phyloP scores from a whole-genome alignment of 768 basidiomycete genomes.

The Hydnomerulius pinastri region DNA sequence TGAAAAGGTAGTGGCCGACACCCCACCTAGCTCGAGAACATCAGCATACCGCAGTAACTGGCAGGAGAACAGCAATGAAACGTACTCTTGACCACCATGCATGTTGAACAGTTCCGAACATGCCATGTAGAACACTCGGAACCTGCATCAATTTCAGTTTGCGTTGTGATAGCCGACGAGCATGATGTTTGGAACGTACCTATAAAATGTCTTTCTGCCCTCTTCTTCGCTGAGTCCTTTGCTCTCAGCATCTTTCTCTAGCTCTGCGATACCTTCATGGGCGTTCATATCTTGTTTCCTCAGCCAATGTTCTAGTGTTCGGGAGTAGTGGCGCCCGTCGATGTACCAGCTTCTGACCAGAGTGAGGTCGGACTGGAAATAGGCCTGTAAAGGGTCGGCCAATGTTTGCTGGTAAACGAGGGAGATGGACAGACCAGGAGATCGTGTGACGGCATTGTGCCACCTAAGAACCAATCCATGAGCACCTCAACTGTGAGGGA shows the following conservation, averaged over 20 bases:
- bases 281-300: conserved; percentile 54
- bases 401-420: too few relatives aligned
- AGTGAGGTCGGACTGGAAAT: conserved; percentile 66
- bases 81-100: conserved; percentile 64
- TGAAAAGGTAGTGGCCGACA: conserved; percentile 58
- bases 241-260: conserved; percentile 45
- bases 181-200: conserved; percentile 34
- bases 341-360: conserved; percentile 63
- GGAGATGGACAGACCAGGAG: conserved; percentile 42
- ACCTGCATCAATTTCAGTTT: conserved; percentile 36
- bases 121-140: conserved; percentile 72
- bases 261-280: conserved; percentile 49
- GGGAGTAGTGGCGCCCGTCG: conserved; percentile 63
- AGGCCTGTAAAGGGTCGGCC: conserved; percentile 37
- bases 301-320: conserved; percentile 68
- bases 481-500: neutral
- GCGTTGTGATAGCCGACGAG: neutral
- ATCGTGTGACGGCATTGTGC: conserved; percentile 72
- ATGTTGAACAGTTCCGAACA: conserved; percentile 69
- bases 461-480: conserved; percentile 39
- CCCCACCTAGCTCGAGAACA: conserved; percentile 50
- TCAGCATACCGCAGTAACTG: conserved; percentile 1
- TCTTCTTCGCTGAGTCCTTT: conserved; percentile 48
- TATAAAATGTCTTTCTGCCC: conserved; percentile 59
- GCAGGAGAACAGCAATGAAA: conserved; percentile 18